Percentiles rank a stretch among this genome's conserved stretches.
Evolutionary conservation across 257 asterid genomes (phyloP).

Genomic region (Solanum dulcamara): DNA sequence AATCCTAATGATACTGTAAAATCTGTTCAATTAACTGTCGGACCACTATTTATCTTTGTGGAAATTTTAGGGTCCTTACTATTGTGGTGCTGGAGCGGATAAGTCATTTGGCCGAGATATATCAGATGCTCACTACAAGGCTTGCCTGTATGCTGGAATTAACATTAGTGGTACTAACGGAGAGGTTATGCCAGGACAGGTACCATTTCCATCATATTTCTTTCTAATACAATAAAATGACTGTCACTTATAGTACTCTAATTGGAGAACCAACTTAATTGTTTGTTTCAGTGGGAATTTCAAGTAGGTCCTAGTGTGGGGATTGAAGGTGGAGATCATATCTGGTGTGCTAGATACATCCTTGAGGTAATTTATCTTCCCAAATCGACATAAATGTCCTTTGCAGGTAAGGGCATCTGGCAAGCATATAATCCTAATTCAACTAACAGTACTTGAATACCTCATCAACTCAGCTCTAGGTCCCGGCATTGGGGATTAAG

Average conservation of each 20-base stretch:
- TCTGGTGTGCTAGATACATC: slow-evolving; percentile 91
- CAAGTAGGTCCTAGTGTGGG: slow-evolving; percentile 99
- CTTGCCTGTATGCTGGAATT: slow-evolving; percentile 96
- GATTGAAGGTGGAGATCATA: slow-evolving; percentile 93
- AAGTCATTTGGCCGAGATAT: slow-evolving; percentile 95
- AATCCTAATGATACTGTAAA: not conserved
- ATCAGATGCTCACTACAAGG: slow-evolving; percentile 96
- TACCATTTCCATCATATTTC: slow-evolving; percentile 13
- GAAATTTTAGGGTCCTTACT: slow-evolving; percentile 74
- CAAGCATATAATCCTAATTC: not conserved
- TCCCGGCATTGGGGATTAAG: not conserved
- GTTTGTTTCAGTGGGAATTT: slow-evolving; percentile 77
- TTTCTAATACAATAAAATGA: not conserved
- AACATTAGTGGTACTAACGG: slow-evolving; percentile 96
- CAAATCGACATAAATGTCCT: not conserved
- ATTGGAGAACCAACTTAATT: not conserved
- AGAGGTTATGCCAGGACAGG: slow-evolving; percentile 99
- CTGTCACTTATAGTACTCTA: not conserved
- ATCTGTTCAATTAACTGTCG: not conserved
- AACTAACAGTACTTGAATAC: not conserved
- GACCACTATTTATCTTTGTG: not conserved
- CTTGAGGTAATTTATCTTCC: slow-evolving; percentile 59
- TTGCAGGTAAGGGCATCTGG: not conserved
- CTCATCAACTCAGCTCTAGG: not conserved
- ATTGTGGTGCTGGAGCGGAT: slow-evolving; percentile 92